Percentiles rank a stretch among this genome's conserved stretches.
phyloP scores from a whole-genome alignment of 2,329 filamentous ascomycete species.

The Aspergillus pseudonomiae region DNA sequence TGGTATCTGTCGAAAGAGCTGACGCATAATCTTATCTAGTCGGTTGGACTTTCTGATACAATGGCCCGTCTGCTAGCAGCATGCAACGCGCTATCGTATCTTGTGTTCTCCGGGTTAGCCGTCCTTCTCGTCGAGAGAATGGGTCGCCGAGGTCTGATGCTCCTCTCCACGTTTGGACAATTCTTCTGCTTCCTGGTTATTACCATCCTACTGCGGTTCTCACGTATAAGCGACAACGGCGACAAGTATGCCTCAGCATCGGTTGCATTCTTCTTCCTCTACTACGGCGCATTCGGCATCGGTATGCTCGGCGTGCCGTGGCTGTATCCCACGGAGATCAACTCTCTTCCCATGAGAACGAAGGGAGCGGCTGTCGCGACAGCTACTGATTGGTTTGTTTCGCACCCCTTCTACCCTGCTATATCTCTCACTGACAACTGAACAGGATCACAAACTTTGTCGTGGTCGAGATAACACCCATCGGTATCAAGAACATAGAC shows the following conservation, averaged over 20 bases:
- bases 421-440: too few species aligned
- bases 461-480: not conserved
- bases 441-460: not conserved
- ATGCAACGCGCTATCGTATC: conserved; percentile 55
- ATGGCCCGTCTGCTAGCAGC: conserved; percentile 59
- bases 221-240: not conserved
- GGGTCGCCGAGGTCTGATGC: not conserved
- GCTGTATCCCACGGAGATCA: not conserved
- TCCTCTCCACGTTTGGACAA: not conserved
- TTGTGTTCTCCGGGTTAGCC: conserved; percentile 44
- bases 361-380: not conserved
- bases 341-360: not conserved
- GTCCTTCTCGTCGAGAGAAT: not conserved
- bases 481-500: not conserved
- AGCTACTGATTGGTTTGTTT: not conserved
- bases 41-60: conserved; percentile 56
- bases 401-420: too few species aligned
- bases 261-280: not conserved
- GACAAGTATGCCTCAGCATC: not conserved
- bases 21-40: conserved; percentile 50
- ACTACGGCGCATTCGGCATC: not conserved
- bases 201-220: not conserved
- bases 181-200: not conserved
- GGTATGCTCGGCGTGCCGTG: not conserved
- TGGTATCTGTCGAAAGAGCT: conserved; percentile 52